phyloP scores from a whole-genome alignment of 169 alveolate genomes.

The Eimeria necatrix region DNA sequence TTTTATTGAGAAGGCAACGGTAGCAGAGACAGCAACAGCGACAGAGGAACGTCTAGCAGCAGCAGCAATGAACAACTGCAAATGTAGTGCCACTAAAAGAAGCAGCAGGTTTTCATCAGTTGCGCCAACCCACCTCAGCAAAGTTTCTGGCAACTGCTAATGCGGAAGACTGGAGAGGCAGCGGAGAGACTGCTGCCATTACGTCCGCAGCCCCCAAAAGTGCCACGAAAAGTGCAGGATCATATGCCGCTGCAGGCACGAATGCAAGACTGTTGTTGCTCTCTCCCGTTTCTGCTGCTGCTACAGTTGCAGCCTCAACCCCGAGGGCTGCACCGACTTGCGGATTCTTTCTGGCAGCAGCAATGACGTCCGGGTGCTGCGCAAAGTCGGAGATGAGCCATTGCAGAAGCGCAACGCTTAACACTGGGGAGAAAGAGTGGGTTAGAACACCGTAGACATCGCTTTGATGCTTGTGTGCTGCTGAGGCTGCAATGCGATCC shows the following conservation, averaged over 20 bases:
- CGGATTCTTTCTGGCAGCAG: slow-evolving; percentile 21
- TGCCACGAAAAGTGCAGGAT: slow-evolving; percentile 23
- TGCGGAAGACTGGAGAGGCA: slow-evolving; percentile 34
- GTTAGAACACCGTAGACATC: slow-evolving; percentile 17
- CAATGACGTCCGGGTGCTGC: slow-evolving; percentile 53
- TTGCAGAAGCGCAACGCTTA: slow-evolving; percentile 41
- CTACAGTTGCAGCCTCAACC: slow-evolving; percentile 16
- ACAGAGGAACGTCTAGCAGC: background rate
- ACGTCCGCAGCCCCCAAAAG: slow-evolving; percentile 31
- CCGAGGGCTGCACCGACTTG: slow-evolving; percentile 50
- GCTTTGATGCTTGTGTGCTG: background rate
- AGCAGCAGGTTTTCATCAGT: background rate
- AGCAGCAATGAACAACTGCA: background rate
- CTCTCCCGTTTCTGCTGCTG: background rate
- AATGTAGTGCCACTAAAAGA: background rate
- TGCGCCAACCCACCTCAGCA: slow-evolving; percentile 14
- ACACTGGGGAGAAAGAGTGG: slow-evolving; percentile 13
- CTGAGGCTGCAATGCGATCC: background rate
- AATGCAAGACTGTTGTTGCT: slow-evolving; percentile 32
- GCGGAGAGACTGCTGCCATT: slow-evolving; percentile 27
- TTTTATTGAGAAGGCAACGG: background rate
- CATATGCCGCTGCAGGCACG: slow-evolving; percentile 52
- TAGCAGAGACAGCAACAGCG: slow-evolving; percentile 20
- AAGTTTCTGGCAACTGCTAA: slow-evolving; percentile 14
- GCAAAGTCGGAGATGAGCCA: slow-evolving; percentile 69